Conservation (phyloP, 306 rosid species). For the Vicia faba region DNA sequence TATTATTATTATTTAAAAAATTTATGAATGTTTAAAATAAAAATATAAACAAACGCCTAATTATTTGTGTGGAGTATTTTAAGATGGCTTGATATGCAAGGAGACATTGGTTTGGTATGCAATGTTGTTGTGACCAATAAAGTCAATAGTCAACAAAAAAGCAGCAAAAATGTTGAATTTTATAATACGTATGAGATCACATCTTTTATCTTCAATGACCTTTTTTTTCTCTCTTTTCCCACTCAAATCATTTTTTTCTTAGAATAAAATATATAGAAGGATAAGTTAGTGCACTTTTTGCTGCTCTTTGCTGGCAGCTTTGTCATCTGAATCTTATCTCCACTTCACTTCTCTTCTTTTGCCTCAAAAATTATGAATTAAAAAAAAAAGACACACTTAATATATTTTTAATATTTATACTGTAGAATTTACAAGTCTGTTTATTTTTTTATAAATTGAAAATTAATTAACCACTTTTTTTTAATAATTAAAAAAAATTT, state of each 20-base stretch:
- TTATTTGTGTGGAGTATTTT: neutral
- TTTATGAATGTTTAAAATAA: no score
- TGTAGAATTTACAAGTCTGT: no score
- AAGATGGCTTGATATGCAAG: neutral
- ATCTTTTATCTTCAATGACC: neutral
- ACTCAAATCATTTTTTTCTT: neutral
- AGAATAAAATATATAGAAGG: neutral
- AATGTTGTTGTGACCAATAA: neutral
- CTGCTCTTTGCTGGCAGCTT: constrained; percentile 4
- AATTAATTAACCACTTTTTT: no score
- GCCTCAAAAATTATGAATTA: neutral
- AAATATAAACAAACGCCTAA: neutral
- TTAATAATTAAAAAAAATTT: no score
- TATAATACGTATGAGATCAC: constrained; percentile 14
- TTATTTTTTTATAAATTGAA: no score
- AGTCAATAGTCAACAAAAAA: constrained; percentile 26
- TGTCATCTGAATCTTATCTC: constrained; percentile 7
- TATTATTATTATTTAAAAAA: no score
- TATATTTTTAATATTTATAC: no score
- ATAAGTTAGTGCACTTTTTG: constrained; percentile 15
- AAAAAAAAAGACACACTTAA: no score
- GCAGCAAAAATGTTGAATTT: constrained; percentile 16
- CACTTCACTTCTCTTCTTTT: neutral
- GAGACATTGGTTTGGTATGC: neutral
- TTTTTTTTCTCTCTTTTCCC: constrained; percentile 19